Evolutionary conservation across 2,329 filamentous ascomycete genomes (phyloP), one percentile per base, ranked within the genome.

Genomic region (Aspergillus aculeatus): DNA sequence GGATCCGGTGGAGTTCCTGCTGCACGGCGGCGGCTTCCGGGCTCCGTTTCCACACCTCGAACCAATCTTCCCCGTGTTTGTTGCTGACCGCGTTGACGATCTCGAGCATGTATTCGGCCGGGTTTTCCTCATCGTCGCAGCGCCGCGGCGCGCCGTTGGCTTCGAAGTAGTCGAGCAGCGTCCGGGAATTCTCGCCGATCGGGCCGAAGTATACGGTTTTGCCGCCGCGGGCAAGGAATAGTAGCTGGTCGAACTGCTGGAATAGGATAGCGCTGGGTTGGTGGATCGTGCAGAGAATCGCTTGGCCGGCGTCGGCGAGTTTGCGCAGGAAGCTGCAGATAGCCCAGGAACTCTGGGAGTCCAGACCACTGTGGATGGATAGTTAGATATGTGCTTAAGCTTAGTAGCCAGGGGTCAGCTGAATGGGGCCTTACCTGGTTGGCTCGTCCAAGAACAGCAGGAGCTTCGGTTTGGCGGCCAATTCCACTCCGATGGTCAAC

Each of bases 211-310:
- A 89, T 0, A 88, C 85, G 0, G 86, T 89, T 68, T 82, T 85
- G 0, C 87, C 87, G 12, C 86, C 86, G 53, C 81, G 81, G 1
- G 85, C 84, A 0, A 89, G 78, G 69, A 89, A 86, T 0, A 89
- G 74, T 1, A 89, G 73, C 1, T 81, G 78, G 62, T 89, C 86
- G 52, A 88, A 96, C 60, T 91, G 86, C 73, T 96, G 90, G 80
- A 97, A 96, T 50, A 96, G 82, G 80, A 96, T 91, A 44, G 92
- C 91, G 12, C 90, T 94, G 14, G 93, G 93, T 74, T 97, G 93
- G 73, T 97, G 93, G 62, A 97, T 96, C 0, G 93, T 96, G 77
- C 91, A 96, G 14, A 97, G 85, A 70, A 97, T 89, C 24, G 93
- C 92, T 73, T 95, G 91, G 10, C 93, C 93, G 59, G 86, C 88